Evolutionary conservation across 306 rosid species (phyloP).

Genomic region (Cicer chorassanicum): DNA sequence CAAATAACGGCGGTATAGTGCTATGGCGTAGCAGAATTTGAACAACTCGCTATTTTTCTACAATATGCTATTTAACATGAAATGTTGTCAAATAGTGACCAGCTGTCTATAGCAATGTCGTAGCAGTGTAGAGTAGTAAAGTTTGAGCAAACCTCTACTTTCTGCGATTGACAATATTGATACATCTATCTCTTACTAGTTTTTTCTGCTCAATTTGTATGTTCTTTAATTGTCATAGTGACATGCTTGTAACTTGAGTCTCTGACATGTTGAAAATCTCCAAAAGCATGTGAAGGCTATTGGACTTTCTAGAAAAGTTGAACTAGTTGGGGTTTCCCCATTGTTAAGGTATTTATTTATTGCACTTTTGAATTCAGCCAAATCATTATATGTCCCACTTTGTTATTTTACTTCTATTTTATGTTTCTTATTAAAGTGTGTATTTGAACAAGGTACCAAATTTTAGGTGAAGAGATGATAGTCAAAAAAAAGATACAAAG

Average conservation of each 20-base stretch:
- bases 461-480: background rate
- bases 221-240: constrained; percentile 10
- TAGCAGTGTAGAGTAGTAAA: too few relatives aligned
- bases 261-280: constrained; percentile 71
- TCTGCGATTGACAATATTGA: too few relatives aligned
- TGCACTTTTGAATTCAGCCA: constrained; percentile 17
- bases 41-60: too few relatives aligned
- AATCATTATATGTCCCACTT: constrained; percentile 17
- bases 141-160: too few relatives aligned
- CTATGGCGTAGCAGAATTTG: too few relatives aligned
- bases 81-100: too few relatives aligned
- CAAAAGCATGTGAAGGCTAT: constrained; percentile 66
- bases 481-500: background rate
- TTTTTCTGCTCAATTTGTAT: constrained; percentile 28
- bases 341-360: constrained; percentile 67
- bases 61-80: too few relatives aligned
- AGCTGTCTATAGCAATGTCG: too few relatives aligned
- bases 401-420: background rate
- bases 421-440: background rate
- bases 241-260: constrained; percentile 22
- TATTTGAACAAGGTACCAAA: background rate
- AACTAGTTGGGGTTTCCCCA: constrained; percentile 76
- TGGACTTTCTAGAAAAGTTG: constrained; percentile 66
- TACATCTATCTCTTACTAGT: constrained; percentile 24
- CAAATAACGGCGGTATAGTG: too few relatives aligned